phyloP scores from a whole-genome alignment of 2,329 filamentous ascomycete species.

The Tolypocladium endophyticum region DNA sequence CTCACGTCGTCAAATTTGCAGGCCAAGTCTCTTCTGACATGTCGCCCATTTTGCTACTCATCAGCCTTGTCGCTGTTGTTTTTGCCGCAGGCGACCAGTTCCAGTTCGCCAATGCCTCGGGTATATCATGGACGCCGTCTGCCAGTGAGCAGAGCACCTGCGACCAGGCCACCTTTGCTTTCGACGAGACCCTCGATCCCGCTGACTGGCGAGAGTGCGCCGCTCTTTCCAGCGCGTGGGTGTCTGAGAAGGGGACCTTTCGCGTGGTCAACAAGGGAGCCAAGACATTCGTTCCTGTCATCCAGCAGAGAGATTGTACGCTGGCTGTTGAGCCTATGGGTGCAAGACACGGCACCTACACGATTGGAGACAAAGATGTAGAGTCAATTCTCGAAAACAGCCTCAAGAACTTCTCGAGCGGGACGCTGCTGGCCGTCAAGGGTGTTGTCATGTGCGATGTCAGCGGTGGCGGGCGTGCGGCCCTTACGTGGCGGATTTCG shows the following conservation, averaged over 20 bases:
- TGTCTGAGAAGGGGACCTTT: slow-evolving; percentile 19
- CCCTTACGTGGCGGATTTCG: slow-evolving; percentile 12
- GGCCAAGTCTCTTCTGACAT: background rate
- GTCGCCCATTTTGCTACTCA: background rate
- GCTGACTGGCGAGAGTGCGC: slow-evolving; percentile 20
- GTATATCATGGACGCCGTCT: slow-evolving; percentile 15
- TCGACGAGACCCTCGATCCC: slow-evolving; percentile 9
- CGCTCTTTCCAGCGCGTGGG: slow-evolving; percentile 18
- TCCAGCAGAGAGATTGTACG: slow-evolving; percentile 14
- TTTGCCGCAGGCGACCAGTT: slow-evolving; percentile 1
- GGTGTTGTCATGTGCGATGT: slow-evolving; percentile 11
- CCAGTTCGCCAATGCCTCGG: slow-evolving; percentile 7
- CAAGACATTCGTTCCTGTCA: slow-evolving; percentile 10
- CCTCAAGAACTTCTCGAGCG: slow-evolving; percentile 9
- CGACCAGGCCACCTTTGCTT: slow-evolving; percentile 13
- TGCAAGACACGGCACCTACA: slow-evolving; percentile 8
- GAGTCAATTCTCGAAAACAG: slow-evolving; percentile 9
- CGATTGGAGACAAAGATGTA: slow-evolving; percentile 13
- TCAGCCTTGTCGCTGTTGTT: background rate
- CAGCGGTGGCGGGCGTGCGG: slow-evolving; percentile 6
- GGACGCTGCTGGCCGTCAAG: slow-evolving; percentile 9
- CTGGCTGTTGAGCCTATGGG: slow-evolving; percentile 14
- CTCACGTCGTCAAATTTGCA: background rate
- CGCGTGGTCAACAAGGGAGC: slow-evolving; percentile 8
- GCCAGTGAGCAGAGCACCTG: slow-evolving; percentile 13